Conservation (phyloP, 495 filamentous ascomycete genomes). For the Penicillium steckii region DNA sequence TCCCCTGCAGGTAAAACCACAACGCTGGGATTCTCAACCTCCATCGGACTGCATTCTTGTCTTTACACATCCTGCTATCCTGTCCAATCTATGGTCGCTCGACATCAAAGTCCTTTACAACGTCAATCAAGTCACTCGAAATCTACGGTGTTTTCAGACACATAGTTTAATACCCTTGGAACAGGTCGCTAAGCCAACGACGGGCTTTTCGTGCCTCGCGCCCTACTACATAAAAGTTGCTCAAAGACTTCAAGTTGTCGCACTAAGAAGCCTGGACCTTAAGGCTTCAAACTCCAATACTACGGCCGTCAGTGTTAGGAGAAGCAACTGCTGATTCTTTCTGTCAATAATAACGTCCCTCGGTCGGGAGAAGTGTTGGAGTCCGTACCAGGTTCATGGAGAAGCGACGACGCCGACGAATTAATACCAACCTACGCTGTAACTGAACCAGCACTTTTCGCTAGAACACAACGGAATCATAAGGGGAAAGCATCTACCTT, state of each 20-base stretch:
- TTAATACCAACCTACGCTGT: neutral
- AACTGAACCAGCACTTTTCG: neutral
- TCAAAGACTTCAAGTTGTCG: too few relatives aligned
- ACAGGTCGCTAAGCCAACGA: too few relatives aligned
- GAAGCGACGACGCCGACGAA: slow-evolving; percentile 11
- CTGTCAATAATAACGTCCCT: neutral
- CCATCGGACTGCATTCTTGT: slow-evolving; percentile 1
- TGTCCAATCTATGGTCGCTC: slow-evolving; percentile 4
- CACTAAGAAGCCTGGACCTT: too few relatives aligned
- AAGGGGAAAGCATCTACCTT: neutral
- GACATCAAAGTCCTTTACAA: neutral
- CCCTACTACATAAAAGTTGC: too few relatives aligned
- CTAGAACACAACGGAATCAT: neutral
- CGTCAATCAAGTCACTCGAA: neutral
- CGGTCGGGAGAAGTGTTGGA: neutral
- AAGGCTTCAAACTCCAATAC: neutral
- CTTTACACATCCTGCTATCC: slow-evolving; percentile 2
- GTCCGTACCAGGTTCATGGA: slow-evolving; percentile 20
- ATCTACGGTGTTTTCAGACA: neutral
- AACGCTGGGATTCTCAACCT: slow-evolving; percentile 30
- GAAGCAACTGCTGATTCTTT: neutral
- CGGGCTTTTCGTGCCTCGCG: too few relatives aligned
- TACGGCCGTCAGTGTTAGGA: too few relatives aligned
- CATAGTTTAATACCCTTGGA: neutral
- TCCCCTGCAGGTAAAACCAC: slow-evolving; percentile 44